Conservation (phyloP, 495 filamentous ascomycete species). For the Barbatosphaeria neglecta region DNA sequence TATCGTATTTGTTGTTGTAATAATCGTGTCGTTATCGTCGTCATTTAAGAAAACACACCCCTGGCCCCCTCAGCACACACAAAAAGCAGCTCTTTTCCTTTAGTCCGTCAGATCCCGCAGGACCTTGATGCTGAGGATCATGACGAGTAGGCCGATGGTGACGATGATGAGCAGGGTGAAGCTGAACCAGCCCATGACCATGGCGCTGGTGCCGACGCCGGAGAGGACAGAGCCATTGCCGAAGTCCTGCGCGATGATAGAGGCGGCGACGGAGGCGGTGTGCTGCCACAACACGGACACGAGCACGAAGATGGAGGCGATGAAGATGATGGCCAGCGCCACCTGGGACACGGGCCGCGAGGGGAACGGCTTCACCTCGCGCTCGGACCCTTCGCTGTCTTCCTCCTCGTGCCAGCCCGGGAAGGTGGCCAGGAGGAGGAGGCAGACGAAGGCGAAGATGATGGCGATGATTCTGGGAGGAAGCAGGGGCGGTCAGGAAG, state of each 20-base stretch:
- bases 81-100: no score
- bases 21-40: no score
- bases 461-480: constrained; percentile 67
- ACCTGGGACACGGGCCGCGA: constrained; percentile 62
- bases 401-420: constrained; percentile 71
- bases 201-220: constrained; percentile 82
- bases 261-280: constrained; percentile 86
- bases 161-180: constrained; percentile 86
- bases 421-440: constrained; percentile 67
- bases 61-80: no score
- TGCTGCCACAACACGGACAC: constrained; percentile 72
- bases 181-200: constrained; percentile 95
- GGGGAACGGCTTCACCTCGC: constrained; percentile 71
- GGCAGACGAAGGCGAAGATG: constrained; percentile 65
- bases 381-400: constrained; percentile 50
- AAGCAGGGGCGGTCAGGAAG: no score
- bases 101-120: constrained; percentile 38
- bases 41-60: no score
- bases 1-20: no score
- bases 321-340: constrained; percentile 67
- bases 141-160: constrained; percentile 85
- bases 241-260: constrained; percentile 84
- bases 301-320: constrained; percentile 66
- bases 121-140: constrained; percentile 83
- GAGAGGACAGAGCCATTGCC: constrained; percentile 86